Conservation (phyloP, 1,284 basidiomycete species). For the Butyriboletus pseudospeciosus region DNA sequence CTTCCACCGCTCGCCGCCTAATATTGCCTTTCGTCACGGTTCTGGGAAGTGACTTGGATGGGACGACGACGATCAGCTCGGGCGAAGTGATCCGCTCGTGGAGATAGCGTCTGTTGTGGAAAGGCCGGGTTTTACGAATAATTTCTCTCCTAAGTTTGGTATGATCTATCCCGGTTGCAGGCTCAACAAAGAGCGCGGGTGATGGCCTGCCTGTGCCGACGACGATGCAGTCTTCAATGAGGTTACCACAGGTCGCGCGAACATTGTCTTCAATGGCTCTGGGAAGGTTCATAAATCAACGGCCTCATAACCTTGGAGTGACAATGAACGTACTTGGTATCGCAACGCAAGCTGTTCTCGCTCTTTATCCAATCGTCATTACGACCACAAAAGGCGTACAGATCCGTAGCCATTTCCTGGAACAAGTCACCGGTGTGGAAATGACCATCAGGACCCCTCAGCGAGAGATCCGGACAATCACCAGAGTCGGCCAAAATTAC, state of each 20-base stretch:
- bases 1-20: conserved; percentile 60
- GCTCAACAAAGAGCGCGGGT: conserved; percentile 65
- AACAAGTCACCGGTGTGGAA: conserved; percentile 75
- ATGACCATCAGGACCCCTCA: conserved; percentile 57
- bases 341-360: conserved; percentile 65
- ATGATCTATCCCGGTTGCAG: conserved; percentile 43
- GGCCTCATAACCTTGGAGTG: neutral
- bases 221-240: conserved; percentile 60
- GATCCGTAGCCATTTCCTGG: conserved; percentile 50
- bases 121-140: conserved; percentile 58
- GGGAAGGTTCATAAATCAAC: conserved; percentile 8
- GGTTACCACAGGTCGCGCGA: conserved; percentile 47
- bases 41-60: conserved; percentile 52
- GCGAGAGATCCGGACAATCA: conserved; percentile 61
- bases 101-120: conserved; percentile 61
- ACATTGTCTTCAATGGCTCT: conserved; percentile 70
- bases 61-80: conserved; percentile 55
- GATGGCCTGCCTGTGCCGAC: conserved; percentile 63
- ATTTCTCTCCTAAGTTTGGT: conserved; percentile 59
- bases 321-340: conserved; percentile 52
- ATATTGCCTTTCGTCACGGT: conserved; percentile 70
- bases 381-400: conserved; percentile 60
- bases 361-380: conserved; percentile 79
- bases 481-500: conserved; percentile 59
- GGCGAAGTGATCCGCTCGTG: conserved; percentile 60